A percentile compares a stretch with the other conserved stretches of the same genome.
Conservation (phyloP, 176 grass and related monocot genomes). For the Carex myosuroides region DNA sequence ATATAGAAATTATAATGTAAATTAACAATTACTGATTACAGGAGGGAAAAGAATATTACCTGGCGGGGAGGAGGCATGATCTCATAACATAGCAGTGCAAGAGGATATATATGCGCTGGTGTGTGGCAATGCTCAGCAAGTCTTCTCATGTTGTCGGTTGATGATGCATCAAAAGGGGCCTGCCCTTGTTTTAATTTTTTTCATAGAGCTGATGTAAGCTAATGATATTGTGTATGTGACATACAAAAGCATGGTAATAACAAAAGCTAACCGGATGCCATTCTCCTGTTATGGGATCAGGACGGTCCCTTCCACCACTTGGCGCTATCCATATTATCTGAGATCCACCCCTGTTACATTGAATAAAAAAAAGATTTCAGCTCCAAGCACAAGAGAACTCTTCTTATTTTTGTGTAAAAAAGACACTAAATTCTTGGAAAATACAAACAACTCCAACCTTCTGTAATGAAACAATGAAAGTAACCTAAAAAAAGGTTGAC, state of each 20-base stretch:
- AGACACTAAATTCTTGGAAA: background rate
- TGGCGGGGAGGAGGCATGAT: conserved; percentile 93
- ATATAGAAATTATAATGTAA: background rate
- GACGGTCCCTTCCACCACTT: conserved; percentile 95
- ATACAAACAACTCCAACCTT: background rate
- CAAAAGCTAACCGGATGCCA: conserved; percentile 66
- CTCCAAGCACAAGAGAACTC: background rate
- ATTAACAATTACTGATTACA: background rate
- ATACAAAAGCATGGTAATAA: conserved; percentile 27
- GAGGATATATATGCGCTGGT: conserved; percentile 85
- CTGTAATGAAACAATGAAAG: background rate
- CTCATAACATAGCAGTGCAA: conserved; percentile 82
- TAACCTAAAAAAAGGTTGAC: background rate
- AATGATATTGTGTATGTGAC: conserved; percentile 14
- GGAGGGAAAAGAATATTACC: conserved; percentile 26
- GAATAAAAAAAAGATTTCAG: background rate
- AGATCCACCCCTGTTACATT: conserved; percentile 52
- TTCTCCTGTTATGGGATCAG: conserved; percentile 65
- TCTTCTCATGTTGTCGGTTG: conserved; percentile 97
- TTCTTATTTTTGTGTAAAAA: background rate
- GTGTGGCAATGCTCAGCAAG: conserved; percentile 73
- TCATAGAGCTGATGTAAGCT: background rate
- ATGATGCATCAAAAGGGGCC: conserved; percentile 78
- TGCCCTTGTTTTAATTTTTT: conserved; percentile 55
- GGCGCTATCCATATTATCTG: conserved; percentile 98